Evolutionary conservation across 495 filamentous ascomycete genomes (phyloP).

Genomic region (Filosporella fistucella): DNA sequence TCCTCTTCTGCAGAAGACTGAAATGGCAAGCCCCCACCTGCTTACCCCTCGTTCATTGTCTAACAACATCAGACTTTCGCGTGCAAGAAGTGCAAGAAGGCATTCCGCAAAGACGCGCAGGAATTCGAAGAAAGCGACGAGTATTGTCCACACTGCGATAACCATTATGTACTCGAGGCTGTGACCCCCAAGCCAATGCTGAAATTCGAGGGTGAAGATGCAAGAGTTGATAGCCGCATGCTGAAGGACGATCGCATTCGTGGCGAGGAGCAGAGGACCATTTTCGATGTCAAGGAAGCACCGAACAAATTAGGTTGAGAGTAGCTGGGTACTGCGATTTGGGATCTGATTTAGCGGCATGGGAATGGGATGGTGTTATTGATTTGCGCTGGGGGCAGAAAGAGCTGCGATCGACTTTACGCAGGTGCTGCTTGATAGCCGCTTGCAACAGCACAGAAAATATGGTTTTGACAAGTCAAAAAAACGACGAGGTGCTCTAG

Average conservation of each 20-base stretch:
- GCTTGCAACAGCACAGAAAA: no score
- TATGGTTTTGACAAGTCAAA: no score
- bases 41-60: neutral
- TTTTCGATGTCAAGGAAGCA: slow-evolving; percentile 69
- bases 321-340: neutral
- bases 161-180: slow-evolving; percentile 93
- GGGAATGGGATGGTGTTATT: slow-evolving; percentile 3
- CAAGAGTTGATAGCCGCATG: slow-evolving; percentile 80
- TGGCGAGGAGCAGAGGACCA: slow-evolving; percentile 51
- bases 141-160: slow-evolving; percentile 99
- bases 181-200: slow-evolving; percentile 73
- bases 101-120: slow-evolving; percentile 85
- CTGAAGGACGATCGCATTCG: slow-evolving; percentile 86
- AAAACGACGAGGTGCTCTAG: neutral
- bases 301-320: slow-evolving; percentile 70
- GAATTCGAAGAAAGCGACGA: slow-evolving; percentile 98
- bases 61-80: slow-evolving; percentile 50
- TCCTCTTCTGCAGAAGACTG: slow-evolving; percentile 65
- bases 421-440: no score
- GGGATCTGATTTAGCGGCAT: slow-evolving; percentile 25
- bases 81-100: slow-evolving; percentile 98
- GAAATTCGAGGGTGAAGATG: slow-evolving; percentile 86
- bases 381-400: neutral
- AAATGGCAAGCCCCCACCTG: slow-evolving; percentile 59
- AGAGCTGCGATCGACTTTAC: no score